phyloP scores from a whole-genome alignment of 306 rosid genomes.

The Sechiopsis laciniata region DNA sequence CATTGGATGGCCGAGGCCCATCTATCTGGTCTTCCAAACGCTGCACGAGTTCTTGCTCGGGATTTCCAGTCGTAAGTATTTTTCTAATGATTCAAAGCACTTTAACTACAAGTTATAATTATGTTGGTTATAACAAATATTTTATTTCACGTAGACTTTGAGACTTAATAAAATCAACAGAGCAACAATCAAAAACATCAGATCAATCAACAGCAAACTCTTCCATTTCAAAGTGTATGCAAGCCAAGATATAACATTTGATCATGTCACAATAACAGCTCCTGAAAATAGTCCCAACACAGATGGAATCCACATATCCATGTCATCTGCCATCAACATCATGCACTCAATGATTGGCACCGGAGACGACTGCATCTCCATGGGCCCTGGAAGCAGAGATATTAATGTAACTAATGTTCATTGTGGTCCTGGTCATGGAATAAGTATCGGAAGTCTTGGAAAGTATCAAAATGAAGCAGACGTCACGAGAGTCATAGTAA shows the following conservation, averaged over 20 bases:
- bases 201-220: slow-evolving; percentile 29
- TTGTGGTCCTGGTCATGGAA: slow-evolving; percentile 43
- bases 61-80: slow-evolving; percentile 27
- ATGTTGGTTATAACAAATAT: background rate
- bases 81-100: background rate
- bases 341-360: slow-evolving; percentile 21
- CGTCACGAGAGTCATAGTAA: slow-evolving; percentile 15
- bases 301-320: slow-evolving; percentile 32
- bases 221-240: slow-evolving; percentile 24
- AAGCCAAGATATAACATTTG: background rate
- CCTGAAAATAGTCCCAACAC: slow-evolving; percentile 39
- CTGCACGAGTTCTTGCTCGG: slow-evolving; percentile 16
- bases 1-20: slow-evolving; percentile 34
- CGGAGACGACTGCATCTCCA: slow-evolving; percentile 37
- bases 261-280: slow-evolving; percentile 15
- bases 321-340: slow-evolving; percentile 15
- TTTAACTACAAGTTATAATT: too few relatives aligned
- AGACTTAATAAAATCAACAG: slow-evolving; percentile 22
- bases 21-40: slow-evolving; percentile 28
- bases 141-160: slow-evolving; percentile 22
- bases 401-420: background rate
- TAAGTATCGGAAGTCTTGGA: slow-evolving; percentile 39
- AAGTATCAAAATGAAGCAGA: background rate
- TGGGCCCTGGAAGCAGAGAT: slow-evolving; percentile 22
- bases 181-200: slow-evolving; percentile 16